phyloP scores from a whole-genome alignment of 2,329 filamentous ascomycete genomes.

The Fusarium nygamai region DNA sequence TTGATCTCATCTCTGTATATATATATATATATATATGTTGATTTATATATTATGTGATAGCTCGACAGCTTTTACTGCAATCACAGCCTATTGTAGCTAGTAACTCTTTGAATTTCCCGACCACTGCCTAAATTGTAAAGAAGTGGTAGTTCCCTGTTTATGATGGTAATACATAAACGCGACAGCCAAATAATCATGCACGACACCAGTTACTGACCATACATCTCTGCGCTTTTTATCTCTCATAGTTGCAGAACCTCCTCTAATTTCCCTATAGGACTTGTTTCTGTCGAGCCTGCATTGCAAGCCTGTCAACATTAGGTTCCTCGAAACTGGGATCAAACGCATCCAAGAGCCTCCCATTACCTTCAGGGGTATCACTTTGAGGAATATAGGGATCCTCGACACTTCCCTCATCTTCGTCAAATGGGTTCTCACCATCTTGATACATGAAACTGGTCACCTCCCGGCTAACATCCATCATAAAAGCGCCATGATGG shows the following conservation, averaged over 20 bases:
- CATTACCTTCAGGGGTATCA: not conserved
- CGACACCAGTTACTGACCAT: not conserved
- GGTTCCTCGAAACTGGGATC: not conserved
- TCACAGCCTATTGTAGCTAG: too few relatives aligned
- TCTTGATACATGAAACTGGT: not conserved
- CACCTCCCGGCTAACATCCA: not conserved
- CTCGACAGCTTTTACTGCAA: too few relatives aligned
- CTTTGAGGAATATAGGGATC: not conserved
- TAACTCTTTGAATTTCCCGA: too few relatives aligned
- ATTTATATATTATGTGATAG: too few relatives aligned
- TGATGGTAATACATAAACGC: too few relatives aligned
- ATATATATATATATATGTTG: too few relatives aligned
- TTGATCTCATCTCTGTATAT: too few relatives aligned
- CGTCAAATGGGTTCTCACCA: not conserved
- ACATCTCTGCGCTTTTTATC: not conserved
- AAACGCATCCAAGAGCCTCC: not conserved
- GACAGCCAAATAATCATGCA: too few relatives aligned
- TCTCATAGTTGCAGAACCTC: not conserved
- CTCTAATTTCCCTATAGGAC: not conserved
- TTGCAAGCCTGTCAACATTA: not conserved
- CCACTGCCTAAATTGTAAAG: too few relatives aligned
- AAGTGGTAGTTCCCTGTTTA: too few relatives aligned
- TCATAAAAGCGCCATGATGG: not conserved
- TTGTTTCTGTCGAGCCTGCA: not conserved
- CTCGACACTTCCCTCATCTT: not conserved